Evolutionary conservation across 192 early-diverging fungal genomes (phyloP).

Genomic region (Dimargaris verticillata): DNA sequence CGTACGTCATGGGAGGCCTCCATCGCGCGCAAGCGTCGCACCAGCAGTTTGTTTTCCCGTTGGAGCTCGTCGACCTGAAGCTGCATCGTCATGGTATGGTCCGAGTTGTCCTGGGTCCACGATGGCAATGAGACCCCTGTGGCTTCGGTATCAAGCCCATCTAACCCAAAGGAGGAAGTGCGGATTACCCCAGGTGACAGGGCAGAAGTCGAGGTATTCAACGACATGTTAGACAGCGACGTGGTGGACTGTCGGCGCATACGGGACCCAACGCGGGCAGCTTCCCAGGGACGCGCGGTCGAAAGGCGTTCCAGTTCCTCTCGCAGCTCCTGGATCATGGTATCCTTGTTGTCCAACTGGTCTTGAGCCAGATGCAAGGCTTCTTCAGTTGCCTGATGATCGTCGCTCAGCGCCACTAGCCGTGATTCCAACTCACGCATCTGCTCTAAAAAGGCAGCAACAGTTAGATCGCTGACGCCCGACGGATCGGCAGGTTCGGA

Average conservation of each 20-base stretch:
- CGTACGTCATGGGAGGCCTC: too few relatives aligned
- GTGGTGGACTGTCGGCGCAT: neutral
- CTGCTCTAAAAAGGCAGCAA: neutral
- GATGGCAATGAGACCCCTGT: constrained; percentile 2
- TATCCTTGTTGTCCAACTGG: constrained; percentile 6
- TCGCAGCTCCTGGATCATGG: constrained; percentile 1
- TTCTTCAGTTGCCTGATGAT: neutral
- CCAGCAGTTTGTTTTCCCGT: neutral
- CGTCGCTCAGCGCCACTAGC: neutral
- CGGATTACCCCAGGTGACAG: neutral
- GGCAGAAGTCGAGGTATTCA: neutral
- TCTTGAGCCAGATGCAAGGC: neutral
- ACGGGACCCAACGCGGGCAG: neutral
- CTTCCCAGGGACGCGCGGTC: neutral
- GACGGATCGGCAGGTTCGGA: neutral
- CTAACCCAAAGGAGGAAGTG: neutral
- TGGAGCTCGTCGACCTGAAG: neutral
- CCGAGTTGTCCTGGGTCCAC: constrained; percentile 5
- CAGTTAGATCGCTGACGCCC: neutral
- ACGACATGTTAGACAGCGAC: neutral
- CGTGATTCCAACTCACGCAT: constrained; percentile 8
- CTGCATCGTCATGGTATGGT: neutral
- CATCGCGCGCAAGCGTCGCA: neutral
- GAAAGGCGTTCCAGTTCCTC: neutral
- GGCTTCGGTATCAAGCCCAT: neutral